Evolutionary conservation across 257 asterid species (phyloP).

Genomic region (Scutellaria galericulata): DNA sequence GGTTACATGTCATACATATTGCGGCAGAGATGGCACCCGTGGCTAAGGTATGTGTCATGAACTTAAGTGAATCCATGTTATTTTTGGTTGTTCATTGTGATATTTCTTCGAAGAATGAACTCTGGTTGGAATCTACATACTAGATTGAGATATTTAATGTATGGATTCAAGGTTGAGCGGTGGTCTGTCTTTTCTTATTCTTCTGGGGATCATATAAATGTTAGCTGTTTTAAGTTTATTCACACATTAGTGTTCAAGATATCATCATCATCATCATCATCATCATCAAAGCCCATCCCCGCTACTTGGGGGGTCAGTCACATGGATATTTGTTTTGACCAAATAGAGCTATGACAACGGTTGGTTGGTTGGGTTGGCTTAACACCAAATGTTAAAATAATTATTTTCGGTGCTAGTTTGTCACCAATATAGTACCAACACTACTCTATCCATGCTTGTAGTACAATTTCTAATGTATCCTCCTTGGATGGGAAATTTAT

Average conservation of each 20-base stretch:
- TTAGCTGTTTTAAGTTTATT: not conserved
- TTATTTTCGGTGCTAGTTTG: too few relatives aligned
- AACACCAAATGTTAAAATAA: too few relatives aligned
- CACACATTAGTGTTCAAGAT: too few relatives aligned
- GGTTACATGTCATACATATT: slow-evolving; percentile 85
- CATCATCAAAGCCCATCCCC: too few relatives aligned
- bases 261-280: too few relatives aligned
- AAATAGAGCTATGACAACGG: too few relatives aligned
- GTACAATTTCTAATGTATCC: not conserved
- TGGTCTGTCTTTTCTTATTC: slow-evolving; percentile 13
- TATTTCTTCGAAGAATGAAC: slow-evolving; percentile 7
- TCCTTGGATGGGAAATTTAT: slow-evolving; percentile 10
- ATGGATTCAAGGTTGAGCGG: slow-evolving; percentile 21
- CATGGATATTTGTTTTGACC: too few relatives aligned
- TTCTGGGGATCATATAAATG: not conserved
- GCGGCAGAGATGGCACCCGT: slow-evolving; percentile 99
- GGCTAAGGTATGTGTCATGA: slow-evolving; percentile 75
- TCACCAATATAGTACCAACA: too few relatives aligned
- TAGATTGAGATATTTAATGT: not conserved
- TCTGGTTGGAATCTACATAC: not conserved
- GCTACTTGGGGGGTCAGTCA: too few relatives aligned
- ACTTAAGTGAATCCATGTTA: slow-evolving; percentile 1
- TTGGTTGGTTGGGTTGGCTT: too few relatives aligned
- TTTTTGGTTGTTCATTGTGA: slow-evolving; percentile 9
- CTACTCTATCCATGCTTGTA: not conserved